Percentiles rank a stretch among this genome's conserved stretches.
These are phyloP conservation scores for Syncephalastrum contaminatum DNA, from an alignment of 371 early-diverging fungal genomes.

Conservation along the genomic window DNA sequence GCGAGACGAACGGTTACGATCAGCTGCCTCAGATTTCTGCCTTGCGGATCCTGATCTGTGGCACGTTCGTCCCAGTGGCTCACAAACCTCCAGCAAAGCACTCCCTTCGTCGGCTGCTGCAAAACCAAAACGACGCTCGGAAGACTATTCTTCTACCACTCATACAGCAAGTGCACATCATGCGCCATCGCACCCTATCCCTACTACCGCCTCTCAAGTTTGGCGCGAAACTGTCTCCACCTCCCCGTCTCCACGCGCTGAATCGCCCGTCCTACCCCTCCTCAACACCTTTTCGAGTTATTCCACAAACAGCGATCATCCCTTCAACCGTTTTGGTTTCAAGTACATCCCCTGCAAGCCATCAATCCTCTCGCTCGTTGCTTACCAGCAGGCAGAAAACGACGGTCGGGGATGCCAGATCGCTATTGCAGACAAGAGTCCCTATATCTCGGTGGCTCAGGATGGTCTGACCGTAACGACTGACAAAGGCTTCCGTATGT, in stretches of 20 bases:
- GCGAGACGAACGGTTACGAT: slow-evolving; percentile 60
- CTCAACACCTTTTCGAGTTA: slow-evolving; percentile 25
- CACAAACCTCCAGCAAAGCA: slow-evolving; percentile 31
- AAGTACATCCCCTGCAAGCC: slow-evolving; percentile 62
- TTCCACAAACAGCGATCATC: slow-evolving; percentile 36
- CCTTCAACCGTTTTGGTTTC: slow-evolving; percentile 58
- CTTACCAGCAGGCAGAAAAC: slow-evolving; percentile 58
- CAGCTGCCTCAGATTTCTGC: slow-evolving; percentile 67
- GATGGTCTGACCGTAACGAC: slow-evolving; percentile 64
- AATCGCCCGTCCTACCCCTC: slow-evolving; percentile 27
- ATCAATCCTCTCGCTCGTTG: slow-evolving; percentile 48
- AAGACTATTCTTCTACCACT: slow-evolving; percentile 7
- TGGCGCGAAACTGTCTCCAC: slow-evolving; percentile 7
- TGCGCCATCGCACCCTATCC: too few relatives aligned
- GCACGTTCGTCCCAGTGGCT: slow-evolving; percentile 58
- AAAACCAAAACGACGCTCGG: slow-evolving; percentile 61
- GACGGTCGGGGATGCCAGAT: slow-evolving; percentile 44
- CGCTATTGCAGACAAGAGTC: slow-evolving; percentile 64
- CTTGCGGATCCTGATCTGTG: slow-evolving; percentile 61
- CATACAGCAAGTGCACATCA: too few relatives aligned
- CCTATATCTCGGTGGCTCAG: slow-evolving; percentile 60
- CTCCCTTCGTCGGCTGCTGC: slow-evolving; percentile 58
- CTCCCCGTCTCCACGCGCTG: slow-evolving; percentile 30
- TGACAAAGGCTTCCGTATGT: slow-evolving; percentile 70
- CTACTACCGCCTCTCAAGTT: too few relatives aligned